Conservation (phyloP, 805 yeast genomes). For the Cyberlindnera japonica region DNA sequence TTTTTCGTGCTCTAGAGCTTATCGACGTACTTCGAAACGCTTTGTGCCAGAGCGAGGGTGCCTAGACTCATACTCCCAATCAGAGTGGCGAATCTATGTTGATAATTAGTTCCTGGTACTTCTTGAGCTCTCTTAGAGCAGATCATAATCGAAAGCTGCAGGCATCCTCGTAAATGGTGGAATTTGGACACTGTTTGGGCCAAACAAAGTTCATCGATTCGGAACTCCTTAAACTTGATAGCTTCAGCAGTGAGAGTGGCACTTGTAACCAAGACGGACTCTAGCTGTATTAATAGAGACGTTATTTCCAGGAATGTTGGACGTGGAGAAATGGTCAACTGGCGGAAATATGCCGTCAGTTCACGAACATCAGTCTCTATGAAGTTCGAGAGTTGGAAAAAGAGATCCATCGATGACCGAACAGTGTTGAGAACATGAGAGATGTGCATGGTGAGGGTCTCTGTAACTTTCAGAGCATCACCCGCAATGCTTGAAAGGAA, state of each 20-base stretch:
- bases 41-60: conserved; percentile 2
- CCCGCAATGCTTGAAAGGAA: conserved; percentile 4
- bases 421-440: conserved; percentile 4
- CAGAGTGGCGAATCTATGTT: conserved; percentile 3
- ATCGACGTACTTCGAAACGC: conserved; percentile 7
- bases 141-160: background rate
- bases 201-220: conserved; percentile 2
- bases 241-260: conserved; percentile 6
- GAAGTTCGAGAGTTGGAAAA: conserved; percentile 9
- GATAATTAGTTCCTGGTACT: background rate
- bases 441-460: conserved; percentile 5
- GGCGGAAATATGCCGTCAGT: background rate
- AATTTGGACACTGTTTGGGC: background rate
- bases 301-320: background rate
- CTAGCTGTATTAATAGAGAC: background rate
- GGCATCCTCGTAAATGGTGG: conserved; percentile 2
- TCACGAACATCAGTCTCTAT: background rate
- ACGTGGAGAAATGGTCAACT: background rate
- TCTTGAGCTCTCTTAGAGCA: background rate
- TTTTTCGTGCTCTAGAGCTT: conserved; percentile 1
- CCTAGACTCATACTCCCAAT: conserved; percentile 6
- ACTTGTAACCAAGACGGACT: background rate
- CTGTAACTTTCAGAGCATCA: conserved; percentile 6
- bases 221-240: conserved; percentile 2
- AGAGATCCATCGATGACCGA: conserved; percentile 9